Evolutionary conservation across 768 basidiomycete genomes (phyloP).

Genomic region (Hirschioporus abietinus): DNA sequence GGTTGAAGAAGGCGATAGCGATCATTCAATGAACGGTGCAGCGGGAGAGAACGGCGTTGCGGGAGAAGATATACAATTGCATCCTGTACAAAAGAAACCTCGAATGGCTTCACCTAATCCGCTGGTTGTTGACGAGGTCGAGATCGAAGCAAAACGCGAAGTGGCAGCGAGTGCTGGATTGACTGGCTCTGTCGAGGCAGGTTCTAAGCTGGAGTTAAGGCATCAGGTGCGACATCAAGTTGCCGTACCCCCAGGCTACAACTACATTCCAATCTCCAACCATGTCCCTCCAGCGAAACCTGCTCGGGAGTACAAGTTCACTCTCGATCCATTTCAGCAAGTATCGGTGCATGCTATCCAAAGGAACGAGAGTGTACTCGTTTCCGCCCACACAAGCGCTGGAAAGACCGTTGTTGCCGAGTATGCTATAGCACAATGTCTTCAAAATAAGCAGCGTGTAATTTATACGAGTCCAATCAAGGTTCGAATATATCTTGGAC

Average conservation of each 20-base stretch:
- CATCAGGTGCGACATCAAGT: constrained; percentile 95
- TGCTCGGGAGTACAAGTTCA: constrained; percentile 91
- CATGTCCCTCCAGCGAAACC: constrained; percentile 91
- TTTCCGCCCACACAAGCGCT: constrained; percentile 97
- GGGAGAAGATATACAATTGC: constrained; percentile 24
- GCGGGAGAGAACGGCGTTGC: constrained; percentile 19
- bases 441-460: constrained; percentile 90
- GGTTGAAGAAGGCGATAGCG: constrained; percentile 24
- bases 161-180: constrained; percentile 86
- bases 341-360: constrained; percentile 95
- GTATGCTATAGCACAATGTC: constrained; percentile 96
- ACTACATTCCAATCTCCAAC: constrained; percentile 84
- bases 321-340: constrained; percentile 93
- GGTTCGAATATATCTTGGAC: constrained; percentile 41
- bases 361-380: constrained; percentile 94
- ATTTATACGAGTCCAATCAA: constrained; percentile 99
- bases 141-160: constrained; percentile 90
- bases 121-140: constrained; percentile 88
- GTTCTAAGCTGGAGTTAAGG: constrained; percentile 66
- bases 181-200: constrained; percentile 64
- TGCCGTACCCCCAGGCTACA: constrained; percentile 87
- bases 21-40: constrained; percentile 18
- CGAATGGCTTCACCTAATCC: constrained; percentile 63
- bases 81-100: constrained; percentile 48
- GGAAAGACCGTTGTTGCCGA: constrained; percentile 99